These are phyloP conservation scores for Stagonosporopsis vannaccii DNA, from an alignment of 2,329 filamentous ascomycete genomes.

Conservation along the genomic window DNA sequence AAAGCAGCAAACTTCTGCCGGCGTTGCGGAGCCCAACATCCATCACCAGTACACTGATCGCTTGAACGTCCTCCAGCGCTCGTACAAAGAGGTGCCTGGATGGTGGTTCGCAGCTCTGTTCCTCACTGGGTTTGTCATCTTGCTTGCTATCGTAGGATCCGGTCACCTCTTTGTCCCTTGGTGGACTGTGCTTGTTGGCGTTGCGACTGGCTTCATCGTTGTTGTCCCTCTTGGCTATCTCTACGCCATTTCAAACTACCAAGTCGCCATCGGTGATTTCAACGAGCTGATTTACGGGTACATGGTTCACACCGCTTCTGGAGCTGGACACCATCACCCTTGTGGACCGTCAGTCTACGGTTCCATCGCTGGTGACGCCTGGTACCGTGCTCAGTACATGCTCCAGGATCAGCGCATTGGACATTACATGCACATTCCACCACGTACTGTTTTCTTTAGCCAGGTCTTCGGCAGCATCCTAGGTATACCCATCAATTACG, in stretches of 20 bases:
- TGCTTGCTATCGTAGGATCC: constrained; percentile 61
- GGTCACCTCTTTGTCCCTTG: constrained; percentile 65
- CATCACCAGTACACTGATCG: constrained; percentile 66
- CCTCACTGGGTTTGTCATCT: constrained; percentile 55
- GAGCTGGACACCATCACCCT: constrained; percentile 60
- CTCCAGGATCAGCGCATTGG: constrained; percentile 71
- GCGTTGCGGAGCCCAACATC: constrained; percentile 36
- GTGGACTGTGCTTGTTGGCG: constrained; percentile 66
- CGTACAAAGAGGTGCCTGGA: constrained; percentile 65
- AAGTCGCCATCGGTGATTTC: constrained; percentile 63
- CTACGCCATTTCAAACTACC: constrained; percentile 66
- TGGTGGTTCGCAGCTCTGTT: constrained; percentile 67
- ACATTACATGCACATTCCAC: constrained; percentile 69
- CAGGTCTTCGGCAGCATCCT: constrained; percentile 67
- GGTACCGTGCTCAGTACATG: constrained; percentile 57
- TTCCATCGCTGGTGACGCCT: constrained; percentile 67
- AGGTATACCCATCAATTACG: constrained; percentile 68
- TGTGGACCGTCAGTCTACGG: constrained; percentile 66
- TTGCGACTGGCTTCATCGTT: constrained; percentile 62
- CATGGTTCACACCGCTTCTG: constrained; percentile 61
- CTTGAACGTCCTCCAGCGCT: constrained; percentile 65
- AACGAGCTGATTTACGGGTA: constrained; percentile 68
- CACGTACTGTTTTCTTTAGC: constrained; percentile 66
- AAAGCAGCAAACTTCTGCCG: constrained; percentile 32
- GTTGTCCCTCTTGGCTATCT: constrained; percentile 67